Evolutionary conservation across 2,329 filamentous ascomycete genomes (phyloP).

Genomic region (Epichloe sibirici): DNA sequence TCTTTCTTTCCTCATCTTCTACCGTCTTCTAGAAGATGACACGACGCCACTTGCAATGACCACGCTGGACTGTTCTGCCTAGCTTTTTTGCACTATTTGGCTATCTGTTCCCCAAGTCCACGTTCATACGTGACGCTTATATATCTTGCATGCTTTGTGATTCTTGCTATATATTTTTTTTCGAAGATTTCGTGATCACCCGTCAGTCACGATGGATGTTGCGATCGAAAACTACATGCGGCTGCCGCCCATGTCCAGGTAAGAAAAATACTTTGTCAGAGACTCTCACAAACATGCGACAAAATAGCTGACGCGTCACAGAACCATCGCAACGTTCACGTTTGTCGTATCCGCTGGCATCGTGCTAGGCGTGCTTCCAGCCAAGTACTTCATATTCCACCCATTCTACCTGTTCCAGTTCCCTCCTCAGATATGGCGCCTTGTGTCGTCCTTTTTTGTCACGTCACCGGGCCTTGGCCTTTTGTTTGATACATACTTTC

Average conservation of each 20-base stretch:
- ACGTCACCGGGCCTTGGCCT: conserved; percentile 32
- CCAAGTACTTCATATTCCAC: conserved; percentile 40
- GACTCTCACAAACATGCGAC: not conserved
- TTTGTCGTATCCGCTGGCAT: conserved; percentile 49
- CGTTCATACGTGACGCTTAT: not conserved
- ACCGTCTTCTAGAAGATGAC: conserved; percentile 18
- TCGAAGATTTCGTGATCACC: not conserved
- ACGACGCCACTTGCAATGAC: conserved; percentile 23
- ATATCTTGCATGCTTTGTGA: conserved; percentile 8
- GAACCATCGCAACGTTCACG: conserved; percentile 52
- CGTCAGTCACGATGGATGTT: conserved; percentile 20
- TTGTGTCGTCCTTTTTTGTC: conserved; percentile 30
- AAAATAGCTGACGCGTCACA: conserved; percentile 21
- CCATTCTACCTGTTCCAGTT: conserved; percentile 38
- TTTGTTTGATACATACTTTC: conserved; percentile 60
- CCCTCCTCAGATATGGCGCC: conserved; percentile 32
- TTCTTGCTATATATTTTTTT: not conserved
- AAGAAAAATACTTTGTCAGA: conserved; percentile 14
- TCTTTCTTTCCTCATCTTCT: not conserved
- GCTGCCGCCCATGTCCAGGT: conserved; percentile 30
- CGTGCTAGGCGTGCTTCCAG: conserved; percentile 40
- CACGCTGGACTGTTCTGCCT: conserved; percentile 7
- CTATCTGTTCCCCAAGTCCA: conserved; percentile 5
- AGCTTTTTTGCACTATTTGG: conserved; percentile 16
- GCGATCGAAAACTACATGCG: conserved; percentile 25